A percentile compares a stretch with the other conserved stretches of the same genome.
Conservation (phyloP, 306 rosid species). For the Medicago lupulina region DNA sequence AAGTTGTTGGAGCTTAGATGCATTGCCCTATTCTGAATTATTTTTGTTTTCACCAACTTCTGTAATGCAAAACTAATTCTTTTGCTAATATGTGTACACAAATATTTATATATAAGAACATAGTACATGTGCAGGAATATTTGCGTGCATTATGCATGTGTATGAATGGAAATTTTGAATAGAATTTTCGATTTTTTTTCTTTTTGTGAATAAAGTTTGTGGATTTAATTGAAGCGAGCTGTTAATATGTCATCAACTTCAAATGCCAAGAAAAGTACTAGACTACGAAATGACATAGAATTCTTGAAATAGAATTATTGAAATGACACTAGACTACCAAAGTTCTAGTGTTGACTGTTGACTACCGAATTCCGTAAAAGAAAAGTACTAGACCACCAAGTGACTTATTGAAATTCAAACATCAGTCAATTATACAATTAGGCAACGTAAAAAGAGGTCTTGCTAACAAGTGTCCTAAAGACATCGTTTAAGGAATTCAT, state of each 20-base stretch:
- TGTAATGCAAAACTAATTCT: conserved; percentile 27
- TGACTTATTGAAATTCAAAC: too few relatives aligned
- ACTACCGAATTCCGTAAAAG: too few relatives aligned
- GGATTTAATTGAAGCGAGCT: neutral
- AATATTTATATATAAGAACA: conserved; percentile 24
- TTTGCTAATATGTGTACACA: conserved; percentile 30
- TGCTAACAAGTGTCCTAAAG: too few relatives aligned
- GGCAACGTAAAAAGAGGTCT: too few relatives aligned
- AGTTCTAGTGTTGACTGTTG: neutral
- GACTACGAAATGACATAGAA: too few relatives aligned
- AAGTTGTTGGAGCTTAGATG: conserved; percentile 64
- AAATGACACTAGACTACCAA: too few relatives aligned
- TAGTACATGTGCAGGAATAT: conserved; percentile 30
- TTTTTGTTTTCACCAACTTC: conserved; percentile 20
- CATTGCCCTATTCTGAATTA: conserved; percentile 3
- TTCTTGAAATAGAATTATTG: too few relatives aligned
- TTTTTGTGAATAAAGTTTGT: neutral
- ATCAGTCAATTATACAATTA: too few relatives aligned
- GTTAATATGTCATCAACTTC: neutral
- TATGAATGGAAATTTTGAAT: conserved; percentile 42
- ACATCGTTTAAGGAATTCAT: too few relatives aligned
- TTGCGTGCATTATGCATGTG: neutral
- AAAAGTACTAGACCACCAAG: too few relatives aligned
- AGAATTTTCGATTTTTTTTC: neutral
- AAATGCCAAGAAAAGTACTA: neutral